phyloP scores from a whole-genome alignment of 2,329 filamentous ascomycete species.

The Pyricularia pennisetigena region DNA sequence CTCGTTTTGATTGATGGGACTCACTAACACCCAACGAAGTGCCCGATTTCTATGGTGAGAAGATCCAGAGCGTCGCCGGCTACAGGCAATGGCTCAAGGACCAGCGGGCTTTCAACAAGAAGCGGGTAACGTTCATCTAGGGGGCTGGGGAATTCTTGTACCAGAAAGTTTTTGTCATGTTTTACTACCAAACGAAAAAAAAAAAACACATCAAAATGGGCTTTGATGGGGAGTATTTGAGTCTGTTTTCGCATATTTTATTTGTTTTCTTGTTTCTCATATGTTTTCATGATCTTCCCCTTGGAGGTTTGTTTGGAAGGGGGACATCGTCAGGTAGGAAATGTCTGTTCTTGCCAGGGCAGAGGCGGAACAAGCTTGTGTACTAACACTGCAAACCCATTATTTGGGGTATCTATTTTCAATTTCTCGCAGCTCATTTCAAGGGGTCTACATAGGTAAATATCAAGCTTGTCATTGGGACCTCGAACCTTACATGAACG shows the following conservation, averaged over 20 bases:
- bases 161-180: neutral
- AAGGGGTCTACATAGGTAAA: neutral
- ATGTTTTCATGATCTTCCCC: neutral
- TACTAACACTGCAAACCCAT: neutral
- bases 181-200: neutral
- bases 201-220: neutral
- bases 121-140: constrained; percentile 58
- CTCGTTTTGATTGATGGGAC: neutral
- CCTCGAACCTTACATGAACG: constrained; percentile 32
- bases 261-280: neutral
- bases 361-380: neutral
- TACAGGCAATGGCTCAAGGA: constrained; percentile 97
- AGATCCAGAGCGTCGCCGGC: constrained; percentile 84
- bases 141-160: neutral
- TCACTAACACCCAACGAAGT: constrained; percentile 34
- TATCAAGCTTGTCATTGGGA: neutral
- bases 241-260: neutral
- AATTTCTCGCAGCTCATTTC: neutral
- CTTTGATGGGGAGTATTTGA: neutral
- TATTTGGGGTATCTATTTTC: neutral
- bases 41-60: constrained; percentile 97
- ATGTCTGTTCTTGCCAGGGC: neutral
- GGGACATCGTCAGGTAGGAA: neutral
- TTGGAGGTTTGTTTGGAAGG: neutral
- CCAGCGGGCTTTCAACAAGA: constrained; percentile 93